Evolutionary conservation across 2,329 filamentous ascomycete genomes (phyloP), one percentile per base, ranked within the genome.

Genomic region (Camptophora hylomeconis): DNA sequence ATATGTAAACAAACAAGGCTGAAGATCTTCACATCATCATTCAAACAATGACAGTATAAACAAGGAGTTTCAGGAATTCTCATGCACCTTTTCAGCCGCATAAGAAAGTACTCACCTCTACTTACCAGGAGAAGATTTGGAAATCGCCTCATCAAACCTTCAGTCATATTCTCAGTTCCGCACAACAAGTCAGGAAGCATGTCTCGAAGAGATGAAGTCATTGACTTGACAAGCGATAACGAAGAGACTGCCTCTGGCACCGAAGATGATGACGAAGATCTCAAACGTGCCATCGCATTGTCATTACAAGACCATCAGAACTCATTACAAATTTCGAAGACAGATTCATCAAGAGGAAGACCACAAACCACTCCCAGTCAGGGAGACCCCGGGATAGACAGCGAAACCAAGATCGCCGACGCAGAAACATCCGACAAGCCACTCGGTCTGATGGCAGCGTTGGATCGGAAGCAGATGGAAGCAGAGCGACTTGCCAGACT

Each of bases 381-480:
- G 14, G n/a, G n/a, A n/a, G n/a, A n/a, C n/a, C n/a, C n/a, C n/a
- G n/a, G n/a, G n/a, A n/a, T n/a, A n/a, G 10, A 21, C 25, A 19
- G 11, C 15, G 11, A 2, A n/a, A 9, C 7, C 27, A 22, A 16
- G 60, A 42, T n/a, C n/a, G n/a, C 15, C n/a, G 14, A 17, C 14
- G n/a, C 16, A 24, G 12, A 12, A 9, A 20, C n/a, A 10, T 13
- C 6, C 24, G 24, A 25, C 8, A 20, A 22, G 25, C 8, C 8
- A 72, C 0, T 46, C 67, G 4, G 66, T 67, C 3, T 53, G n/a
- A n/a, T n/a, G n/a, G n/a, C n/a, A n/a, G n/a, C n/a, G n/a, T n/a
- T 92, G 1, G 69, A 93, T 56, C 70, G 86, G 19, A 82, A 75
- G 52, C 69, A 72, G 29, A 89, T 93, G 82, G 87, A 94, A 51